Conservation (phyloP, 192 early-diverging fungal genomes). For the Piromyces sp. region DNA sequence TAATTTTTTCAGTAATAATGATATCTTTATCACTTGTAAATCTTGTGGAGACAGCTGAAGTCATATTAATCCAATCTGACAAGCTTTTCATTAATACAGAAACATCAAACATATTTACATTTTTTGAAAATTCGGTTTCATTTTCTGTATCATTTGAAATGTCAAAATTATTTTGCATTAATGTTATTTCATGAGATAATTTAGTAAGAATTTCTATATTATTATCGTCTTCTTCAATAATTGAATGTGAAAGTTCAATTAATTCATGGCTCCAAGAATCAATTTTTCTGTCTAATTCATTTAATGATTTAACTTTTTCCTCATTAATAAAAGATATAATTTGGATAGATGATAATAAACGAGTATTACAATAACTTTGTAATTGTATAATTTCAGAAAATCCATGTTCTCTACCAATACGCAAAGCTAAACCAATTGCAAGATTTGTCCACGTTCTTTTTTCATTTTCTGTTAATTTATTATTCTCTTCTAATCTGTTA, state of each 20-base stretch:
- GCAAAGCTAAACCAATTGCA: constrained; percentile 25
- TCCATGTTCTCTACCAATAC: constrained; percentile 35
- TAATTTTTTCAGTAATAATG: constrained; percentile 25
- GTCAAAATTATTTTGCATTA: constrained; percentile 25
- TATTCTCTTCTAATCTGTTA: constrained; percentile 25
- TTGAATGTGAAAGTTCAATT: constrained; percentile 21
- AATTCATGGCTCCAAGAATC: constrained; percentile 28
- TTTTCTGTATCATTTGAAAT: constrained; percentile 15
- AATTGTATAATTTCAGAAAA: constrained; percentile 23
- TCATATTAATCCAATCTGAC: constrained; percentile 26
- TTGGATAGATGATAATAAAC: constrained; percentile 24
- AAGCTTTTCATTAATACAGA: constrained; percentile 17
- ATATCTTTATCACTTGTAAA: constrained; percentile 33
- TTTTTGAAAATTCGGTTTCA: constrained; percentile 19
- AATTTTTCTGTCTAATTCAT: constrained; percentile 22
- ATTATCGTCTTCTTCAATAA: constrained; percentile 34
- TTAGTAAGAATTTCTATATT: constrained; percentile 27
- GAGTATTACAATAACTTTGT: constrained; percentile 26
- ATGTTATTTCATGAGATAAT: constrained; percentile 25
- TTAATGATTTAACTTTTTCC: constrained; percentile 23
- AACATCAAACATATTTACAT: constrained; percentile 25
- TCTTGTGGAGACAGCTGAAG: constrained; percentile 19
- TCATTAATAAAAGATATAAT: constrained; percentile 28
- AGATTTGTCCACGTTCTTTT: constrained; percentile 41
- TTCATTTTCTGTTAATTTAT: constrained; percentile 25